phyloP scores from a whole-genome alignment of 106 monocot species.

The Cymbidium sinense region DNA sequence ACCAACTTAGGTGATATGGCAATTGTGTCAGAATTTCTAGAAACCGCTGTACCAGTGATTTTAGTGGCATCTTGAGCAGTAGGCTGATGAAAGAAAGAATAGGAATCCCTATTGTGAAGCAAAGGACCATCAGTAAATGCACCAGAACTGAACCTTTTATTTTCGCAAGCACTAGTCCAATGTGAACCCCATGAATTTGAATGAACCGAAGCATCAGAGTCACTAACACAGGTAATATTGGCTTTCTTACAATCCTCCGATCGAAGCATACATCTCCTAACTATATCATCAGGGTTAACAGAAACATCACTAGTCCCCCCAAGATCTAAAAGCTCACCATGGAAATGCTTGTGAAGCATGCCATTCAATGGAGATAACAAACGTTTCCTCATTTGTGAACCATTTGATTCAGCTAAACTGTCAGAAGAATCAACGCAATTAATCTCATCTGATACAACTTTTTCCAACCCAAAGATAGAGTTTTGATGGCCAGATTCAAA shows the following conservation, averaged over 20 bases:
- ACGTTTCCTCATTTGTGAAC: slow-evolving; percentile 50
- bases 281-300: slow-evolving; percentile 3
- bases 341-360: slow-evolving; percentile 40
- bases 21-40: slow-evolving; percentile 8
- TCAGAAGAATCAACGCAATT: slow-evolving; percentile 15
- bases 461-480: slow-evolving; percentile 10
- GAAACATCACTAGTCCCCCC: slow-evolving; percentile 3
- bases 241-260: slow-evolving; percentile 56
- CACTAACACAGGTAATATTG: slow-evolving; percentile 30
- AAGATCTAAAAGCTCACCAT: slow-evolving; percentile 37
- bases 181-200: neutral
- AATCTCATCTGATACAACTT: slow-evolving; percentile 1
- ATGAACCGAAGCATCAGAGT: slow-evolving; percentile 8
- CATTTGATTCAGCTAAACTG: slow-evolving; percentile 21
- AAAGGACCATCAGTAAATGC: slow-evolving; percentile 68
- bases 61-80: slow-evolving; percentile 6
- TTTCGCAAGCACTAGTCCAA: slow-evolving; percentile 5
- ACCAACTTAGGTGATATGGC: slow-evolving; percentile 34
- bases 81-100: slow-evolving; percentile 15
- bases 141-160: slow-evolving; percentile 15
- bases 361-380: slow-evolving; percentile 62
- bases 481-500: slow-evolving; percentile 37
- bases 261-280: slow-evolving; percentile 8
- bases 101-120: slow-evolving; percentile 40
- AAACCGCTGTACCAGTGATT: slow-evolving; percentile 4